phyloP scores from a whole-genome alignment of 768 basidiomycete genomes.

The Calocybe indica region DNA sequence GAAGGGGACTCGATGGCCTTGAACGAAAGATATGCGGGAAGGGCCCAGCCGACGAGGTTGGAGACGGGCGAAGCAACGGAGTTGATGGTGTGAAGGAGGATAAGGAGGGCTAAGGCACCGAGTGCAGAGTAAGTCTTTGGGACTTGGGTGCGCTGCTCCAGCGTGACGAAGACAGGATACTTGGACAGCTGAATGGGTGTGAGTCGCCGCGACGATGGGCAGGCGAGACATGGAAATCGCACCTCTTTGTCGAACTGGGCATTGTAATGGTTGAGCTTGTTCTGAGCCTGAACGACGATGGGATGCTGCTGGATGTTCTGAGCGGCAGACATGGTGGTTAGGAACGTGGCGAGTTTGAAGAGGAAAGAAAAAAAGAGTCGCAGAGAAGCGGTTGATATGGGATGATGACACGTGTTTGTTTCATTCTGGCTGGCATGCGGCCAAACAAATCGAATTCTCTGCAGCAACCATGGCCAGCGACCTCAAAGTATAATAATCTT shows the following conservation, averaged over 20 bases:
- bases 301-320: conserved; percentile 89
- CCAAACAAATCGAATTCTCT: background rate
- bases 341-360: background rate
- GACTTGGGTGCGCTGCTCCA: conserved; percentile 88
- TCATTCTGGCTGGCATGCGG: too few species aligned
- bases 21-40: conserved; percentile 94
- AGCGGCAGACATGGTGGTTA: conserved; percentile 59
- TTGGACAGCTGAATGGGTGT: conserved; percentile 55
- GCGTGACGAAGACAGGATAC: conserved; percentile 76
- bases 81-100: conserved; percentile 80
- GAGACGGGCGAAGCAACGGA: conserved; percentile 89
- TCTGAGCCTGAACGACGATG: conserved; percentile 75
- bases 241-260: conserved; percentile 97
- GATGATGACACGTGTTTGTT: conserved; percentile 14
- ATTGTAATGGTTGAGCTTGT: conserved; percentile 77
- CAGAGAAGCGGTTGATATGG: conserved; percentile 10
- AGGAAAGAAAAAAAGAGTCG: conserved; percentile 15
- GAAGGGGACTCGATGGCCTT: conserved; percentile 88
- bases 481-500: too few species aligned
- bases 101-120: conserved; percentile 59
- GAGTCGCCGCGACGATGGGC: background rate
- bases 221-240: conserved; percentile 14
- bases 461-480: conserved; percentile 32
- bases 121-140: conserved; percentile 91
- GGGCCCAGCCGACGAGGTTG: conserved; percentile 89